Conservation (phyloP, 192 early-diverging fungal genomes). For the Allomyces javanicus region DNA sequence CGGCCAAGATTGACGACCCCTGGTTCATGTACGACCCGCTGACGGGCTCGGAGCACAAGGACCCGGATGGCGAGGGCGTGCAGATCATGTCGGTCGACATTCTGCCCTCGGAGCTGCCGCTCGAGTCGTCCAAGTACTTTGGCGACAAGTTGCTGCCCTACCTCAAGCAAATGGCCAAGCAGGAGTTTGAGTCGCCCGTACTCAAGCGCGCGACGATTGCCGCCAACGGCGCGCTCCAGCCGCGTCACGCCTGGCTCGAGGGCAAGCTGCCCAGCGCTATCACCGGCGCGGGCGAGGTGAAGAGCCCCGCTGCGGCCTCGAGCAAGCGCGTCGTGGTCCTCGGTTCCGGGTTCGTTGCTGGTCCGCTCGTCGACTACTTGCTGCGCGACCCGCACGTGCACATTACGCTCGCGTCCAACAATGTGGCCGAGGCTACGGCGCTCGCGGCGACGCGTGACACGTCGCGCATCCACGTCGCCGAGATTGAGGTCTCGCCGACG, state of each 20-base stretch:
- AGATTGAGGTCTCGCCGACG: not conserved
- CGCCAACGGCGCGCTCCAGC: constrained; percentile 37
- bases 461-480: not conserved
- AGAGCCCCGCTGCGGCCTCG: constrained; percentile 3
- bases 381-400: constrained; percentile 26
- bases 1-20: constrained; percentile 72
- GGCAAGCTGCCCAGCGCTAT: constrained; percentile 15
- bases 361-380: constrained; percentile 78
- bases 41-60: constrained; percentile 40
- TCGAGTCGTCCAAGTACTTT: constrained; percentile 87
- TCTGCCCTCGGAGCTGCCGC: constrained; percentile 83
- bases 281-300: not conserved
- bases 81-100: constrained; percentile 97
- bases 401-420: constrained; percentile 36
- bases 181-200: constrained; percentile 20
- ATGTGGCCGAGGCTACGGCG: constrained; percentile 1
- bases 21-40: constrained; percentile 85
- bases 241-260: constrained; percentile 29
- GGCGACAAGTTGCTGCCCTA: constrained; percentile 63
- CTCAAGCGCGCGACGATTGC: constrained; percentile 60
- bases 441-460: not conserved
- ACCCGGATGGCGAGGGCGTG: constrained; percentile 60
- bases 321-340: constrained; percentile 48
- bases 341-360: constrained; percentile 82
- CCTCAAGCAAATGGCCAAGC: constrained; percentile 54